These are phyloP conservation scores for Pyricularia sp. DNA, from an alignment of 2,329 filamentous ascomycete species.

Conservation along the genomic window DNA sequence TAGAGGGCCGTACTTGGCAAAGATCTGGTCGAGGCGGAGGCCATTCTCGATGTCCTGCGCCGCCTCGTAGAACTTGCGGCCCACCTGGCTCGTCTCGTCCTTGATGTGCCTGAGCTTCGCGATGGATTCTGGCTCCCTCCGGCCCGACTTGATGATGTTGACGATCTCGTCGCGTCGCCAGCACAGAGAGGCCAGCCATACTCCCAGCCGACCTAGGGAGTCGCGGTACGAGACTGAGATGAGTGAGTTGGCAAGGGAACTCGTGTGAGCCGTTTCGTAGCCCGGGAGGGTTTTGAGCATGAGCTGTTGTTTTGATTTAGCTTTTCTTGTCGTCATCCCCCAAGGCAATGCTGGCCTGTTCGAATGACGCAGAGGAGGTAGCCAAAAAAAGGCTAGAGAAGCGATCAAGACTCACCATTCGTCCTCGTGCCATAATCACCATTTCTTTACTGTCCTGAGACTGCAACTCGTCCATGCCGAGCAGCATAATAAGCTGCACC, in stretches of 20 bases:
- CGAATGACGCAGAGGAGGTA: too few species aligned
- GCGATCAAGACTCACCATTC: too few species aligned
- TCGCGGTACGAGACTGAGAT: background rate
- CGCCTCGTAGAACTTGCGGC: background rate
- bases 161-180: background rate
- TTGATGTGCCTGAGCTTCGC: background rate
- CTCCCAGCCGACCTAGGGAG: background rate
- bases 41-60: background rate
- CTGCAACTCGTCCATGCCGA: background rate
- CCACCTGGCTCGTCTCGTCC: background rate
- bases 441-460: background rate
- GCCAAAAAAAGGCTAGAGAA: too few species aligned
- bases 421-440: background rate
- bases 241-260: background rate
- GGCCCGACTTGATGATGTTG: background rate
- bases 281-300: conserved; percentile 1
- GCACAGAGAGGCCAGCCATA: background rate
- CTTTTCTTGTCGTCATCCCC: background rate
- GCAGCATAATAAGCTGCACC: background rate
- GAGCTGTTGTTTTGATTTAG: background rate
- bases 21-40: background rate
- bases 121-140: background rate
- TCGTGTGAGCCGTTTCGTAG: background rate
- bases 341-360: background rate
- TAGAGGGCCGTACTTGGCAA: background rate